Evolutionary conservation across 2,329 filamentous ascomycete genomes (phyloP), one percentile per base, ranked within the genome.

Genomic region (Aureobasidium lini): DNA sequence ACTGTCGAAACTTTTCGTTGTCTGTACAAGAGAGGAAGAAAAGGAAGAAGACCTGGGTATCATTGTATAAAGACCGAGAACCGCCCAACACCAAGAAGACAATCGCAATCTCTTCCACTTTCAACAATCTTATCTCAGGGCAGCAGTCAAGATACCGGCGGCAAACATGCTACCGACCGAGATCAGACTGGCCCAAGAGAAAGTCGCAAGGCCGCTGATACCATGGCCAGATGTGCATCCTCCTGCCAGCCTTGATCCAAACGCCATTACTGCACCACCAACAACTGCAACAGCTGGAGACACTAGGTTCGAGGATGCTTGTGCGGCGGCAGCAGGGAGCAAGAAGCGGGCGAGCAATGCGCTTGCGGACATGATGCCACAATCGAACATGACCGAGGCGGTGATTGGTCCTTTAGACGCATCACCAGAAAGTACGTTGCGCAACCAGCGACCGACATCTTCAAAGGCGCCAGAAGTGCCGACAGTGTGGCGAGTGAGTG

Each of bases 191-290:
- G 84, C 81, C 4, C 81, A 71, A 0, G 81, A 84, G 53, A 88
- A 73, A 61, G 84, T 73, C n/a, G 82, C 81, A 66, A 88, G 78
- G 0, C 86, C 86, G 61, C 82, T 86, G 63, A 89, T 84, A 0
- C 86, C 86, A 68, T 89, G 86, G 0, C 86, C 85, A 5, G 83
- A 85, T 0, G 85, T 86, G 63, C 86, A 89, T 0, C 86, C 86
- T 1, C 84, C 84, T 0, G 82, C 85, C 58, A 87, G 67, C 50
- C 84, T 78, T 1, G 84, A 77, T 1, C 86, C 86, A 8, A 88
- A 67, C 0, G 79, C 77, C 73, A 87, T 81, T 13, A 80, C 61
- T 3, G 80, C 73, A 0, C 85, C 86, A 1, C 85, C 85, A 0
- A 76, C 47, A 0, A 78, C 65, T 0, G 82, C 80, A 62, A 73